Percentiles rank a stretch among this genome's conserved stretches.
phyloP scores from a whole-genome alignment of 257 asterid genomes.

The Penstemon davidsonii region DNA sequence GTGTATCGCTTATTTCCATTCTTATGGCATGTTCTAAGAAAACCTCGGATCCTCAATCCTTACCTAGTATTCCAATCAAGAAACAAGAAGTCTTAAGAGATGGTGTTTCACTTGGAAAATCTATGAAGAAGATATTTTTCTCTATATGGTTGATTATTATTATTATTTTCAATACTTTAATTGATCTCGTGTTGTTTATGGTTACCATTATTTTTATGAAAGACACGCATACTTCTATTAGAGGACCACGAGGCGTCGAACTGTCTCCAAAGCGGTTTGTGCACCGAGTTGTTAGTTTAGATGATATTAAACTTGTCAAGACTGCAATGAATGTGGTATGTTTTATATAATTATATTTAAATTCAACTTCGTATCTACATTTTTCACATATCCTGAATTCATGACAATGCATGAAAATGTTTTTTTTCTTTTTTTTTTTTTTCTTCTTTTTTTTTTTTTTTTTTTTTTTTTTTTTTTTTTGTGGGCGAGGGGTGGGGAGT shows the following conservation, averaged over 20 bases:
- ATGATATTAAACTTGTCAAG: constrained; percentile 50
- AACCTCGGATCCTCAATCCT: constrained; percentile 32
- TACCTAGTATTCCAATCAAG: constrained; percentile 34
- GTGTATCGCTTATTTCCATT: constrained; percentile 40
- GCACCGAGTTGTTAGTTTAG: constrained; percentile 36
- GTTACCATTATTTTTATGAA: constrained; percentile 32
- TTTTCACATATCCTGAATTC: too few relatives aligned
- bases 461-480: neutral
- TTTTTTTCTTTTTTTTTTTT: neutral
- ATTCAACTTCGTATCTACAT: too few relatives aligned
- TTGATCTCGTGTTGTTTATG: constrained; percentile 27
- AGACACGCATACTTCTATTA: constrained; percentile 41
- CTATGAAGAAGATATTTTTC: neutral
- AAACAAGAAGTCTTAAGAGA: neutral
- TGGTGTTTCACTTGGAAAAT: neutral
- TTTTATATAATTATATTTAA: too few relatives aligned
- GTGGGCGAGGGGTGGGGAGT: too few relatives aligned
- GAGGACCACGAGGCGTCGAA: constrained; percentile 24
- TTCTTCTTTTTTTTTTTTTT: too few relatives aligned
- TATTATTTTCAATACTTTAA: constrained; percentile 26
- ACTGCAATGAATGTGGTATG: constrained; percentile 45
- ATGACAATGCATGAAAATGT: too few relatives aligned
- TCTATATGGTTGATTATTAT: constrained; percentile 27
- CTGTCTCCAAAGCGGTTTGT: constrained; percentile 30
- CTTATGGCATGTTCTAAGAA: constrained; percentile 39